Conservation (phyloP, 306 rosid genomes). For the Rubus idaeus region DNA sequence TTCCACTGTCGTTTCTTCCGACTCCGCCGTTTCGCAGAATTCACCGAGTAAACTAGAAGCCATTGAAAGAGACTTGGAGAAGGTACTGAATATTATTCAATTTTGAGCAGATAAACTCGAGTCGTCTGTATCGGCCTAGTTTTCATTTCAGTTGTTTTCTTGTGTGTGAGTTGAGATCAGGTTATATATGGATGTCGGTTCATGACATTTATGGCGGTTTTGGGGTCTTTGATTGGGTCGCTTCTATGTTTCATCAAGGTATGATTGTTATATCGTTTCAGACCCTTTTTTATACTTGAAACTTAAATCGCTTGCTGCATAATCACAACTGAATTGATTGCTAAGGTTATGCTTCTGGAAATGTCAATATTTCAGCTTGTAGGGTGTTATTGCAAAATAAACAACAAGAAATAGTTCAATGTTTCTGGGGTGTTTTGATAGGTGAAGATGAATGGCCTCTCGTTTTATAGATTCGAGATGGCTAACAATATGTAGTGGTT, state of each 20-base stretch:
- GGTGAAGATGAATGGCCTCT: neutral
- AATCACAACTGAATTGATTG: neutral
- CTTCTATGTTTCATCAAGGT: slow-evolving; percentile 83
- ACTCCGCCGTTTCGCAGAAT: slow-evolving; percentile 19
- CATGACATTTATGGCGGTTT: slow-evolving; percentile 70
- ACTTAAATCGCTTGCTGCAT: neutral
- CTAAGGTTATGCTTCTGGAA: neutral
- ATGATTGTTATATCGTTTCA: slow-evolving; percentile 7
- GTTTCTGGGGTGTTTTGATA: neutral
- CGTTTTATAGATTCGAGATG: neutral
- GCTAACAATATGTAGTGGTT: no score
- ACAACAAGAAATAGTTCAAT: neutral
- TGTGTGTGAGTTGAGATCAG: slow-evolving; percentile 36
- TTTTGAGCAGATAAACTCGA: neutral
- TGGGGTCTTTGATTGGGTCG: slow-evolving; percentile 85
- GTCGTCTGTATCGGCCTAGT: neutral
- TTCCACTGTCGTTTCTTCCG: slow-evolving; percentile 30
- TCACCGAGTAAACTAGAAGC: slow-evolving; percentile 26
- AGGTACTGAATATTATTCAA: slow-evolving; percentile 29
- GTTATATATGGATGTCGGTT: slow-evolving; percentile 73
- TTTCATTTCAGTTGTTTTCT: neutral
- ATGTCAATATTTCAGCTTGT: neutral
- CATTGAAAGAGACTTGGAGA: slow-evolving; percentile 61
- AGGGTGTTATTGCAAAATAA: neutral
- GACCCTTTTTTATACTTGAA: neutral